These are phyloP conservation scores for Sisymbrium irio DNA, from an alignment of 345 rosid genomes.

Conservation along the genomic window DNA sequence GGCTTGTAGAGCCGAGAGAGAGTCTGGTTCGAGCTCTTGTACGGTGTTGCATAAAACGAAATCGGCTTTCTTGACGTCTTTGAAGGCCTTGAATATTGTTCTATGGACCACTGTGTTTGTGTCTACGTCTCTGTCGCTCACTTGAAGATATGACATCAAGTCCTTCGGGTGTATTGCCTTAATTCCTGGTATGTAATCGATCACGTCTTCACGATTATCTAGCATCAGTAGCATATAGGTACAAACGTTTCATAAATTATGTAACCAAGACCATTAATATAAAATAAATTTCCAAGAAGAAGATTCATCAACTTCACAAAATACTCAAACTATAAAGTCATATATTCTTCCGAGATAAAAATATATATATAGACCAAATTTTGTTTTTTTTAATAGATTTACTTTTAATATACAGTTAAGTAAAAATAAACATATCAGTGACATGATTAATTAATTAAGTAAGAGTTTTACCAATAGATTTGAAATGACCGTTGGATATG, in stretches of 20 bases:
- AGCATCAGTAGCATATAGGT: conserved; percentile 13
- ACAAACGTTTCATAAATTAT: background rate
- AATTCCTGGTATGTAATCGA: conserved; percentile 63
- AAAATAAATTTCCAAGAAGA: background rate
- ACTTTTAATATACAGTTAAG: background rate
- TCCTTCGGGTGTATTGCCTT: conserved; percentile 50
- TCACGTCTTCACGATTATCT: conserved; percentile 54
- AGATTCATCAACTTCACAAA: background rate
- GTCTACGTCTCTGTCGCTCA: conserved; percentile 37
- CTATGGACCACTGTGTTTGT: conserved; percentile 43
- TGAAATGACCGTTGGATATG: conserved; percentile 52
- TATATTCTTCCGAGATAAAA: background rate
- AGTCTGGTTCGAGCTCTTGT: conserved; percentile 51
- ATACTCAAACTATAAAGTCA: background rate
- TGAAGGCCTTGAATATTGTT: conserved; percentile 44
- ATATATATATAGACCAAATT: background rate
- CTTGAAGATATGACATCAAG: conserved; percentile 63
- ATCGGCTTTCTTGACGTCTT: conserved; percentile 53
- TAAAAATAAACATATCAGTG: background rate
- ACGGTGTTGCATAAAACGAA: conserved; percentile 57
- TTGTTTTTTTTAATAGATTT: background rate
- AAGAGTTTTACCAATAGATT: conserved; percentile 39
- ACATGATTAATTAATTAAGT: background rate
- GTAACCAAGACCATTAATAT: background rate
- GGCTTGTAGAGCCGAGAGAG: conserved; percentile 46